Evolutionary conservation across 2,329 filamentous ascomycete species (phyloP).

Genomic region (Sclerotinia glacialis): DNA sequence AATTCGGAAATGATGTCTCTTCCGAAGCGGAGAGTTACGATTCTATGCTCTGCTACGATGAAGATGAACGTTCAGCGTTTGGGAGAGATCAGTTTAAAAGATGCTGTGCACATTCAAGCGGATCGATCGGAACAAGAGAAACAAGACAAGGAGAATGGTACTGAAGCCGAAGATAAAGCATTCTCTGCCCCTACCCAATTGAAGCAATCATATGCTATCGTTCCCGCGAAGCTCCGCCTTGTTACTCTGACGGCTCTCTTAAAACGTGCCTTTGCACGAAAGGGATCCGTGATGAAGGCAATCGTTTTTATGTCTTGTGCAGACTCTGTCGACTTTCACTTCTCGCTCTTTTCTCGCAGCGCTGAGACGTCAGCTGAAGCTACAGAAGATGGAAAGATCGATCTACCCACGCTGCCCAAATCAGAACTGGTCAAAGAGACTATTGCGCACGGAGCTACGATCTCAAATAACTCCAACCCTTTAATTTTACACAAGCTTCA

Average conservation of each 20-base stretch:
- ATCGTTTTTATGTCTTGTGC: constrained; percentile 97
- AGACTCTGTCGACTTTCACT: constrained; percentile 96
- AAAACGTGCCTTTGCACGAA: constrained; percentile 82
- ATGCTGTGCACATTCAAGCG: constrained; percentile 82
- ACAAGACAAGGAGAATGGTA: constrained; percentile 48
- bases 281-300: constrained; percentile 91
- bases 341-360: constrained; percentile 64
- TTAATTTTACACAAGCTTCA: constrained; percentile 85
- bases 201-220: constrained; percentile 85
- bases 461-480: constrained; percentile 73
- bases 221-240: constrained; percentile 84
- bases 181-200: constrained; percentile 89
- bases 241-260: constrained; percentile 83
- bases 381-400: constrained; percentile 37
- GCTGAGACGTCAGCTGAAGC: constrained; percentile 39
- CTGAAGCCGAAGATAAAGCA: constrained; percentile 46
- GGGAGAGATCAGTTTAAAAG: constrained; percentile 91
- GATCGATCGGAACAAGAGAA: constrained; percentile 52
- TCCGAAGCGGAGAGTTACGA: constrained; percentile 73
- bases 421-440: constrained; percentile 52
- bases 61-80: constrained; percentile 95
- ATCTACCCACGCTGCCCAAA: constrained; percentile 36
- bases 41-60: constrained; percentile 95
- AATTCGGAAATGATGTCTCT: constrained; percentile 60
- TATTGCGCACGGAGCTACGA: constrained; percentile 65